Evolutionary conservation across 192 early-diverging fungal genomes (phyloP).

Genomic region (Cladochytrium replicatum): DNA sequence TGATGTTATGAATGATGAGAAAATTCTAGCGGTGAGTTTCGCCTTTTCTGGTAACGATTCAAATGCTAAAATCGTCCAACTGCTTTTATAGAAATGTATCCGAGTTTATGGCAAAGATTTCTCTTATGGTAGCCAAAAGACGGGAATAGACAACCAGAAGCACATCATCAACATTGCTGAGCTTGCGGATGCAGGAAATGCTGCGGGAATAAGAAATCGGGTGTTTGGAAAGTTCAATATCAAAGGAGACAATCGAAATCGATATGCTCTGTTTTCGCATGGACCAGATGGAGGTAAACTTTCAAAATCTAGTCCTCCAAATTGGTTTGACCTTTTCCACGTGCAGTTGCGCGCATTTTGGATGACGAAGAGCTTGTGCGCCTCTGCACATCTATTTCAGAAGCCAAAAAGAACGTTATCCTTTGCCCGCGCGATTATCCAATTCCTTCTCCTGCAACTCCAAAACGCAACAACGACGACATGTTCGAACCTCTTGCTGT

Average conservation of each 20-base stretch:
- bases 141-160: constrained; percentile 67
- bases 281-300: constrained; percentile 2
- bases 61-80: background rate
- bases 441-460: background rate
- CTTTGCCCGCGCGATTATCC: background rate
- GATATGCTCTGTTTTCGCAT: constrained; percentile 17
- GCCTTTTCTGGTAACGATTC: background rate
- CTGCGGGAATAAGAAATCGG: constrained; percentile 52
- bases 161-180: constrained; percentile 70
- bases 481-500: background rate
- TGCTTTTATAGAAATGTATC: constrained; percentile 50
- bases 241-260: constrained; percentile 17
- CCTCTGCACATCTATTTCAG: constrained; percentile 42
- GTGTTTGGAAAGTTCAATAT: constrained; percentile 80
- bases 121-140: no score
- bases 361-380: constrained; percentile 66
- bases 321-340: background rate
- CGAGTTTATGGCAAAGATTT: constrained; percentile 70
- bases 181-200: constrained; percentile 60
- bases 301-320: background rate
- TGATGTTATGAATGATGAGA: constrained; percentile 11
- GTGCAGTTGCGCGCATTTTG: constrained; percentile 4
- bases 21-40: constrained; percentile 11
- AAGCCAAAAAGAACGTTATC: no score
- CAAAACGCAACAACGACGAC: constrained; percentile 1